phyloP scores from a whole-genome alignment of 2,329 filamentous ascomycete species.

The Monosporascus sp. region DNA sequence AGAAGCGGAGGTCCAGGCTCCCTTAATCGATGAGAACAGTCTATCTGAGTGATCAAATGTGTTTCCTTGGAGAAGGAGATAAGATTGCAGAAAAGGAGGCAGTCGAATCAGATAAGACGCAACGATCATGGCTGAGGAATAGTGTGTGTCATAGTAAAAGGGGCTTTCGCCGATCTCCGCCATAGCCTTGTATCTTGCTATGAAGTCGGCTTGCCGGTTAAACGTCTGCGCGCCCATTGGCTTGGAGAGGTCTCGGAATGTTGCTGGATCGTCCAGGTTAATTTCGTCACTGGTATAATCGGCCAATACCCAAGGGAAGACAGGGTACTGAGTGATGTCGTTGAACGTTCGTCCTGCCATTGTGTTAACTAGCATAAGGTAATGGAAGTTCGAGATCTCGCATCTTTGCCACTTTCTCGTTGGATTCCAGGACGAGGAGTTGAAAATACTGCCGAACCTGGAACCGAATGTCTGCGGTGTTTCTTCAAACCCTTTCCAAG shows the following conservation, averaged over 20 bases:
- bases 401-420: slow-evolving; percentile 85
- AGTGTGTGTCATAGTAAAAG: slow-evolving; percentile 97
- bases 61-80: slow-evolving; percentile 86
- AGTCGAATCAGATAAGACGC: slow-evolving; percentile 92
- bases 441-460: slow-evolving; percentile 90
- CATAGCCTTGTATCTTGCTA: slow-evolving; percentile 79
- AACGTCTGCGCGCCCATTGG: slow-evolving; percentile 91
- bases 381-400: slow-evolving; percentile 97
- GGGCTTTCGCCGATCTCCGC: slow-evolving; percentile 88
- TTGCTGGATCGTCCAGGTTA: slow-evolving; percentile 76
- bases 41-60: slow-evolving; percentile 94
- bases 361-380: slow-evolving; percentile 97
- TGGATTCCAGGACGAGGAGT: slow-evolving; percentile 73
- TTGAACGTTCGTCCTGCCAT: slow-evolving; percentile 97
- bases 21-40: slow-evolving; percentile 87
- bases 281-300: slow-evolving; percentile 96
- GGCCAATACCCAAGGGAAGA: slow-evolving; percentile 97
- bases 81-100: slow-evolving; percentile 94
- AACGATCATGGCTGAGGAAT: slow-evolving; percentile 98
- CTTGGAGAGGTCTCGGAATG: slow-evolving; percentile 86
- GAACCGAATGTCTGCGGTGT: slow-evolving; percentile 64
- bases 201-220: slow-evolving; percentile 70
- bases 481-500: slow-evolving; percentile 63
- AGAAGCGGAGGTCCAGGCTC: slow-evolving; percentile 87
- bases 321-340: slow-evolving; percentile 93